Evolutionary conservation across 495 filamentous ascomycete genomes (phyloP).

Genomic region (Daldinia loculata): DNA sequence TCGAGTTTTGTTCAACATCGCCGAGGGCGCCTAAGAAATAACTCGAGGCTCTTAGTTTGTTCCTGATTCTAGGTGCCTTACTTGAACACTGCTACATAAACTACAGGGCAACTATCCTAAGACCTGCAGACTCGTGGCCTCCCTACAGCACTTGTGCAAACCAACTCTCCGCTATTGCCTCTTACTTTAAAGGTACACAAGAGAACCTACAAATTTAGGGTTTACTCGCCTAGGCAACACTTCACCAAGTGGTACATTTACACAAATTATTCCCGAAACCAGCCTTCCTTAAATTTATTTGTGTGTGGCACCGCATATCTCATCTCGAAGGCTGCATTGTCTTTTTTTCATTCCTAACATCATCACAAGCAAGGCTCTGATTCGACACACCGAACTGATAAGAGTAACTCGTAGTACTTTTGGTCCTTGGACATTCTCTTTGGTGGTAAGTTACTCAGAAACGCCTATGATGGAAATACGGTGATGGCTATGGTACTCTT

Average conservation of each 20-base stretch:
- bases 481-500: background rate
- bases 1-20: background rate
- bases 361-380: background rate
- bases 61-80: conserved; percentile 12
- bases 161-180: background rate
- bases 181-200: background rate
- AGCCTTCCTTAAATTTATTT: background rate
- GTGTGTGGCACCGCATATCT: background rate
- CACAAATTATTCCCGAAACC: background rate
- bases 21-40: conserved; percentile 5
- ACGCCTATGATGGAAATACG: background rate
- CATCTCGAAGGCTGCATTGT: background rate
- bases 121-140: background rate
- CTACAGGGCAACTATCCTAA: conserved; percentile 13
- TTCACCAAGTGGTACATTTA: background rate
- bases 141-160: background rate
- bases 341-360: background rate
- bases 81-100: background rate
- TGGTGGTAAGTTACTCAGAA: background rate
- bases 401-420: background rate
- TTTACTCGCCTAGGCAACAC: background rate
- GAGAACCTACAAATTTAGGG: background rate
- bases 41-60: conserved; percentile 16
- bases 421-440: background rate
- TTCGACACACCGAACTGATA: background rate